Evolutionary conservation across 2,329 filamentous ascomycete species (phyloP).

Genomic region (Diaporthe citriasiana): DNA sequence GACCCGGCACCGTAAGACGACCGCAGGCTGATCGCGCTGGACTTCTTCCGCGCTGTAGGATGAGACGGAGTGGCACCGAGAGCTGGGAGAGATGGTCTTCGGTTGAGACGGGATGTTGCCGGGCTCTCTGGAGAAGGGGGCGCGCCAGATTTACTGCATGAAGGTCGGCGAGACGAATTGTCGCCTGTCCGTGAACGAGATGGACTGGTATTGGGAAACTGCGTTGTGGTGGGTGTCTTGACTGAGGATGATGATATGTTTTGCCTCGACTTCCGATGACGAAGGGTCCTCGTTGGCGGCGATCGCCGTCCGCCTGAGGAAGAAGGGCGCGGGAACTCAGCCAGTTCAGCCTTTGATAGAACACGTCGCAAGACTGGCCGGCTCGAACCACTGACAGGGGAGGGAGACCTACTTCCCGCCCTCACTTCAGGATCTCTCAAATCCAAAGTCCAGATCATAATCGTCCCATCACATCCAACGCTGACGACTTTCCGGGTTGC

Average conservation of each 20-base stretch:
- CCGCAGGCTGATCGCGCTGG: constrained; percentile 61
- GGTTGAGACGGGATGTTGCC: constrained; percentile 57
- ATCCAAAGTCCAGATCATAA: constrained; percentile 82
- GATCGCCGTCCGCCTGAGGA: constrained; percentile 65
- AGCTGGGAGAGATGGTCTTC: constrained; percentile 68
- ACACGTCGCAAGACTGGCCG: constrained; percentile 86
- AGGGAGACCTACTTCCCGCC: constrained; percentile 65
- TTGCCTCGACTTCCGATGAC: constrained; percentile 68
- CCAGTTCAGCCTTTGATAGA: constrained; percentile 87
- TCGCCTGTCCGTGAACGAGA: constrained; percentile 52
- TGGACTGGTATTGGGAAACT: constrained; percentile 55
- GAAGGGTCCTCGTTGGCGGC: constrained; percentile 65
- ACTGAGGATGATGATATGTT: constrained; percentile 55
- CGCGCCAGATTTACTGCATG: constrained; percentile 61
- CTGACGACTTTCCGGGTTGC: constrained; percentile 75
- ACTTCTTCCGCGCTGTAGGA: constrained; percentile 61
- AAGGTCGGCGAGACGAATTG: constrained; percentile 64
- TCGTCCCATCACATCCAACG: constrained; percentile 83
- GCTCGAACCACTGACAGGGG: constrained; percentile 68
- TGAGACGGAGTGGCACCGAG: constrained; percentile 54
- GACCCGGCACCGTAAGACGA: constrained; percentile 61
- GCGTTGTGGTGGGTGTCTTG: constrained; percentile 55
- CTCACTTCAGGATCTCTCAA: constrained; percentile 60
- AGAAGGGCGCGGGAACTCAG: constrained; percentile 77
- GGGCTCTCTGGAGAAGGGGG: constrained; percentile 61